Base-by-base conservation (phyloP, 257 asterid genomes). In the Fraxinus excelsior region DNA sequence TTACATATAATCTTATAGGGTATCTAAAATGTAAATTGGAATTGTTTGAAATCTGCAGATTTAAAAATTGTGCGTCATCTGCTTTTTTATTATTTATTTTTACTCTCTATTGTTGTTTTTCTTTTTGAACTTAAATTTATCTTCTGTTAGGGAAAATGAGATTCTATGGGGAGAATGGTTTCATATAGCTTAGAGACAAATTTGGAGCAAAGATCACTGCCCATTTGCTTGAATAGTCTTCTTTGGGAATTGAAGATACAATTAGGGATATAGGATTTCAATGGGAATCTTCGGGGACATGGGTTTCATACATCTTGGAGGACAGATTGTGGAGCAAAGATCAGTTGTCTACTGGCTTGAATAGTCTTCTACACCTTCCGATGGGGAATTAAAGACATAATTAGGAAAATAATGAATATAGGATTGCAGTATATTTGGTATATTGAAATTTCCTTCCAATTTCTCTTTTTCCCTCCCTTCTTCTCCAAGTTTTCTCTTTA, bases 281-380 rank as follows among this genome's bases (percentile, higher is more conserved):
- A 11, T 42, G 49, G 18, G 42, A 18, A 1, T 42, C 49, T 12
- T 11, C 4, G 4, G 49, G 49, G 16, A 11, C 11, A 42, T 64
- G 67, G 66, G 25, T 46, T 40, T 72, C 67, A 73, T n/a, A 56
- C 32, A 26, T 66, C 29, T 73, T 28, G 53, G 78, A 74, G 62
- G 10, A 70, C 35, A 31, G 49, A 64, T 23, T 44, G 44, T 6
- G 25, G 34, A 74, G 71, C 71, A 21, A 23, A 37, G 29, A 74
- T 60, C 38, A 37, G 46, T 78, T 13, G 12, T 72, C 19, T 46
- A 26, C 38, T 28, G n/a, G 75, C 72, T 64, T 74, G 29, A 49
- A 51, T 34, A 44, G 70, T 66, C 42, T 56, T 18, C 25, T 32
- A 16, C 65, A n/a, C 28, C 65, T 56, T 7, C 12, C 5, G 28